Evolutionary conservation across 164 flowering plant genomes (phyloP).

Genomic region (Malania oleifera): DNA sequence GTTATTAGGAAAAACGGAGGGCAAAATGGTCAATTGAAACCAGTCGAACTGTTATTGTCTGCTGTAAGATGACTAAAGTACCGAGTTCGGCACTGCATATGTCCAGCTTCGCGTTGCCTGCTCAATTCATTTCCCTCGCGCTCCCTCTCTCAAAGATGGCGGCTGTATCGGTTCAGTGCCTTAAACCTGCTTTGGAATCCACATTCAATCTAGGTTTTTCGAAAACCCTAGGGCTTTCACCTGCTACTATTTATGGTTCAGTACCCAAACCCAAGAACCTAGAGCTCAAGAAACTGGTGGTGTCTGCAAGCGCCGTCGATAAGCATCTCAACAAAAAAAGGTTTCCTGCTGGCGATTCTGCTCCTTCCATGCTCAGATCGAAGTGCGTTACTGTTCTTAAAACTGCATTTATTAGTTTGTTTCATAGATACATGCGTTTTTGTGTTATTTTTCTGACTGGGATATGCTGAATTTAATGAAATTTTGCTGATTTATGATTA

Average conservation of each 20-base stretch:
- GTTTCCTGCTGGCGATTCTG: constrained; percentile 1
- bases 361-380: background rate
- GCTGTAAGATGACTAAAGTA: no score
- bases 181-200: background rate
- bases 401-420: background rate
- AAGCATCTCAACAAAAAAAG: constrained; percentile 1
- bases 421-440: background rate
- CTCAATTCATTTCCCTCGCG: background rate
- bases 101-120: background rate
- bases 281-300: constrained; percentile 3
- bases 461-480: no score
- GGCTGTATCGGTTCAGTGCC: background rate
- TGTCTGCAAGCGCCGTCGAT: constrained; percentile 14
- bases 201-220: background rate
- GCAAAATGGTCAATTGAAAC: no score
- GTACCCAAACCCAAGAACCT: background rate
- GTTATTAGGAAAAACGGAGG: no score
- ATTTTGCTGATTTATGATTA: background rate
- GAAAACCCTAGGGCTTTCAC: background rate
- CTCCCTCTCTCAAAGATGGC: background rate
- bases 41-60: no score
- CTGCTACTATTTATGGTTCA: background rate
- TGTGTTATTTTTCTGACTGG: no score
- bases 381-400: constrained; percentile 5
- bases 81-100: no score